Percentiles rank a stretch among this genome's conserved stretches.
phyloP scores from a whole-genome alignment of 1,284 basidiomycete species.

The Moniliophthora roreri region DNA sequence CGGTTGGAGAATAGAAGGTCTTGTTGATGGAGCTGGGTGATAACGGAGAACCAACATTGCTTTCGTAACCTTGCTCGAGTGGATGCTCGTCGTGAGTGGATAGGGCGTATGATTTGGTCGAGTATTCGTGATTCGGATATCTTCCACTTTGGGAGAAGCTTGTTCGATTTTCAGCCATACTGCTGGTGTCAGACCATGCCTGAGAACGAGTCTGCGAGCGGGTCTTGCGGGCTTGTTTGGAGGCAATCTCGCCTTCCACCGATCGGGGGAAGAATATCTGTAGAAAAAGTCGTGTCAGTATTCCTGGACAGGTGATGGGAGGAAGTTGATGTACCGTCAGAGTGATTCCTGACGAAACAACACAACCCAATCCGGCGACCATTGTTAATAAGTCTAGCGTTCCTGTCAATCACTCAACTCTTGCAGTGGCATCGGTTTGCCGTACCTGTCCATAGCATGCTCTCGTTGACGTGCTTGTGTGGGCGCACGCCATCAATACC shows the following conservation, averaged over 20 bases:
- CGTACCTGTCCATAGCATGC: constrained; percentile 48
- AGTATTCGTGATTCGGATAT: not conserved
- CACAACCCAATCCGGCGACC: constrained; percentile 55
- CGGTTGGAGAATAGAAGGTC: constrained; percentile 17
- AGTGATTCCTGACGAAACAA: constrained; percentile 70
- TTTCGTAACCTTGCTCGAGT: not conserved
- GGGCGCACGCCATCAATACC: constrained; percentile 64
- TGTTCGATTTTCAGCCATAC: not conserved
- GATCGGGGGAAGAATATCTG: constrained; percentile 81
- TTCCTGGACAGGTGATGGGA: not conserved
- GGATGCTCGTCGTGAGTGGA: constrained; percentile 3
- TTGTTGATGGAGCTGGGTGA: not conserved
- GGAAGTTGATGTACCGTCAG: constrained; percentile 53
- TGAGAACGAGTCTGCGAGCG: constrained; percentile 19
- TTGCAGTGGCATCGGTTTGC: not conserved
- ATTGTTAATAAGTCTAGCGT: constrained; percentile 57
- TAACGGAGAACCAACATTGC: no score
- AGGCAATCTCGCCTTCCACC: constrained; percentile 57
- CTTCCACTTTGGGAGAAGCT: not conserved
- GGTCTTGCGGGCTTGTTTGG: constrained; percentile 40
- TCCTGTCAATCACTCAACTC: not conserved
- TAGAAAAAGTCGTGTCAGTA: not conserved
- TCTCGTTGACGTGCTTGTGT: constrained; percentile 65
- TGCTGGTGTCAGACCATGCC: constrained; percentile 12
- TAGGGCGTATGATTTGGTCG: constrained; percentile 3